Evolutionary conservation across 129 eudicot genomes (phyloP), one percentile per base, ranked within the genome.

Genomic region (Flaveria robusta): DNA sequence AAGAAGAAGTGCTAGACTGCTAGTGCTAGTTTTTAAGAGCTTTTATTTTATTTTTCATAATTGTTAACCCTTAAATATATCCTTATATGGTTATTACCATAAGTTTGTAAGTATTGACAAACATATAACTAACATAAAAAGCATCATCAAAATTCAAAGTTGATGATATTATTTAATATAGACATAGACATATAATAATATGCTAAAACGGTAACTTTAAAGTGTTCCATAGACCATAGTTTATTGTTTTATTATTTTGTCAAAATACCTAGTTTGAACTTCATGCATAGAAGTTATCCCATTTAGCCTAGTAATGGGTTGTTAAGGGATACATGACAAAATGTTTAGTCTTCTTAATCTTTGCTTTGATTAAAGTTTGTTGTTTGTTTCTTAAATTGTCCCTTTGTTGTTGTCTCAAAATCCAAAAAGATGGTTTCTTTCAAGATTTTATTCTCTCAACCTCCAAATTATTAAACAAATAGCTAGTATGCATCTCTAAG

Each of bases 361-460:
- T n/a, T 58, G 70, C 16, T 78, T 68, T 27, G 19, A n/a, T 2
- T 42, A 56, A 27, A 23, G 41, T 46, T 18, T 54, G 63, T 70
- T 70, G 77, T 27, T 71, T 78, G 82, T 47, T 70, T 71, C 52
- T 71, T 34, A 9, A 45, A 70, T 71, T 71, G 77, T 78, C 71
- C 43, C 19, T 70, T 70, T 78, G 72, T 71, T 78, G 82, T 78
- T 58, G 82, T 70, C 26, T 60, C 29, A 66, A 70, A 70, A 23
- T 70, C 34, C 18, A 31, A 70, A 71, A 78, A 62, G 19, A 46
- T 70, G 82, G 66, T 7, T 70, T 43, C 54, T 70, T 78, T 47
- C 77, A 70, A 78, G 82, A 70, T 78, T 59, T 60, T 78, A 70
- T 78, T 70, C 82, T 70, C 68, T 70, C 20, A 78, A 77, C 81